A percentile compares a stretch with the other conserved stretches of the same genome.
These are phyloP conservation scores for Erysiphe pulchra DNA, from an alignment of 2,329 filamentous ascomycete species.

Conservation along the genomic window DNA sequence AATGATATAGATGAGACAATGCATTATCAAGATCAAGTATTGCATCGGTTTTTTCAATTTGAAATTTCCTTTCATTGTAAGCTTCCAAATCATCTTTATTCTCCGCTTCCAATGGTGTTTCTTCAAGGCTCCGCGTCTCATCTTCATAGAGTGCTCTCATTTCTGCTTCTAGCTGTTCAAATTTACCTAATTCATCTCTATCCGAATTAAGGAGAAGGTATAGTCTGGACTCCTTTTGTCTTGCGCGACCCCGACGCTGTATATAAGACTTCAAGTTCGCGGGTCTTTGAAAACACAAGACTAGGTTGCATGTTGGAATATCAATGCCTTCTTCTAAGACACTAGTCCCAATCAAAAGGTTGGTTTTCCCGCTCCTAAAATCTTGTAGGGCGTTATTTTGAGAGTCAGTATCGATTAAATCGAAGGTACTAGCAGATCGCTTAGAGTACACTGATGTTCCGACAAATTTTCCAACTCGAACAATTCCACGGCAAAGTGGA, in stretches of 20 bases:
- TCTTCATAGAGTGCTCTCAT: slow-evolving; percentile 28
- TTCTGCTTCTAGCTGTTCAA: slow-evolving; percentile 40
- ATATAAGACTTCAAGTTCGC: slow-evolving; percentile 37
- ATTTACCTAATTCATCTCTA: slow-evolving; percentile 19
- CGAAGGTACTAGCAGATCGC: slow-evolving; percentile 17
- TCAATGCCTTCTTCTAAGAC: slow-evolving; percentile 42
- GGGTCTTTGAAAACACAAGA: slow-evolving; percentile 37
- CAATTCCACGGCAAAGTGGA: slow-evolving; percentile 19
- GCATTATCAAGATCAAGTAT: slow-evolving; percentile 50
- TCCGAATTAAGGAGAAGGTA: slow-evolving; percentile 24
- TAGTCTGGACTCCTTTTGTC: slow-evolving; percentile 27
- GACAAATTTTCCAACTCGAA: slow-evolving; percentile 27
- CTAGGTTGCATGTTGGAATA: slow-evolving; percentile 33
- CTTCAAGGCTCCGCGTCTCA: slow-evolving; percentile 9
- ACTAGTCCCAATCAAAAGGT: slow-evolving; percentile 33
- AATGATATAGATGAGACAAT: slow-evolving; percentile 54
- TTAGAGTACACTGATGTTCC: slow-evolving; percentile 20
- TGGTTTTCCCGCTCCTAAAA: slow-evolving; percentile 26
- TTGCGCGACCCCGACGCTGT: slow-evolving; percentile 36
- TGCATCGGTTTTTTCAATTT: slow-evolving; percentile 25
- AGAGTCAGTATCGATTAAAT: slow-evolving; percentile 14
- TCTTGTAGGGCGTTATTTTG: slow-evolving; percentile 17
- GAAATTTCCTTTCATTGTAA: slow-evolving; percentile 13
- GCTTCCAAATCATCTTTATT: slow-evolving; percentile 9
- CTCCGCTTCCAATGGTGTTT: slow-evolving; percentile 7